These are phyloP conservation scores for Davidsoniella neocaledoniae DNA, from an alignment of 2,329 filamentous ascomycete genomes.

Conservation along the genomic window DNA sequence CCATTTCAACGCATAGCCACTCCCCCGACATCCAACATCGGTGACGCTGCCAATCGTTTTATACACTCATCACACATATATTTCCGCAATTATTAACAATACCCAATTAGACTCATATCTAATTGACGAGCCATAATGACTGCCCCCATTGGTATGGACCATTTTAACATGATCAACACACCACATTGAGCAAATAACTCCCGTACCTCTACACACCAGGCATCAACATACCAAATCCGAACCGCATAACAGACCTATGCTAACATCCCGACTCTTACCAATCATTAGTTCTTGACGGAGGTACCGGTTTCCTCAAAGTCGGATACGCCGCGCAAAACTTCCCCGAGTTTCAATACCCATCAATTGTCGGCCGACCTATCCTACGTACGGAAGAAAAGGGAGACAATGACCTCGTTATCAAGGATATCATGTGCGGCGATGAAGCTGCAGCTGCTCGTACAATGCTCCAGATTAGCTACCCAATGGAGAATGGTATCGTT, in stretches of 20 bases:
- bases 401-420: slow-evolving; percentile 49
- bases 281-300: slow-evolving; percentile 82
- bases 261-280: slow-evolving; percentile 9
- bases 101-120: too few relatives aligned
- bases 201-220: background rate
- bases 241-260: background rate
- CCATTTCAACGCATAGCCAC: too few relatives aligned
- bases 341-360: slow-evolving; percentile 95
- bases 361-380: slow-evolving; percentile 94
- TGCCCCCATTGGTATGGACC: slow-evolving; percentile 7
- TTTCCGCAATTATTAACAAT: too few relatives aligned
- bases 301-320: slow-evolving; percentile 98
- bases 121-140: background rate
- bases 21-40: background rate
- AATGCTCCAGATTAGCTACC: slow-evolving; percentile 97
- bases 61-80: too few relatives aligned
- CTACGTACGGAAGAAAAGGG: slow-evolving; percentile 81
- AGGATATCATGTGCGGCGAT: slow-evolving; percentile 99
- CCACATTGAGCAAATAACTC: background rate
- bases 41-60: too few relatives aligned
- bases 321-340: slow-evolving; percentile 99
- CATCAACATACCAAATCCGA: slow-evolving; percentile 1
- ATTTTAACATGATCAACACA: background rate
- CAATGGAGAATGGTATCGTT: slow-evolving; percentile 99
- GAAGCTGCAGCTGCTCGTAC: slow-evolving; percentile 89